Evolutionary conservation across 2,329 filamentous ascomycete genomes (phyloP).

Genomic region (Aureobasidium vineae): DNA sequence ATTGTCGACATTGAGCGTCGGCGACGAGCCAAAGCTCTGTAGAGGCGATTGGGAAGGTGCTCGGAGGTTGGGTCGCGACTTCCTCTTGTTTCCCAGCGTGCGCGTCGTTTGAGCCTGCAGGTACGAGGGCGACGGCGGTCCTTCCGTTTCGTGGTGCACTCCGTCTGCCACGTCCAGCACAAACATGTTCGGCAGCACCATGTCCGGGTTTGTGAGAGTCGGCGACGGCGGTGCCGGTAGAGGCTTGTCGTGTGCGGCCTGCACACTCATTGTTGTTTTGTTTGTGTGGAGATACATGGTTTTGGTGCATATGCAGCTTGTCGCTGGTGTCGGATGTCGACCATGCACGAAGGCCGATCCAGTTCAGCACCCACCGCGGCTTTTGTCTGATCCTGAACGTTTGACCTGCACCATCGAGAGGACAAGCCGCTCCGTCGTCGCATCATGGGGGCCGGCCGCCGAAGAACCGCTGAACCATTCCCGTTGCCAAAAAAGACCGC

Average conservation of each 20-base stretch:
- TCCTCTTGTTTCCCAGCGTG: background rate
- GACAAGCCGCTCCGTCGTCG: background rate
- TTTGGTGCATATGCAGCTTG: constrained; percentile 12
- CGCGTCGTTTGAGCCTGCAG: background rate
- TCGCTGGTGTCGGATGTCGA: background rate
- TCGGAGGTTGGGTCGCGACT: constrained; percentile 5
- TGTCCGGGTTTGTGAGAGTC: constrained; percentile 87
- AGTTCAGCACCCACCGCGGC: background rate
- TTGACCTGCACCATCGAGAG: background rate
- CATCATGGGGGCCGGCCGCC: background rate
- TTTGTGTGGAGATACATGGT: constrained; percentile 10
- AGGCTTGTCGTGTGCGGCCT: constrained; percentile 28
- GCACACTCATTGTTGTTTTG: constrained; percentile 19
- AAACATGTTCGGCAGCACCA: constrained; percentile 72
- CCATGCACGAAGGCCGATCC: background rate
- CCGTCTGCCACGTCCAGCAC: constrained; percentile 30
- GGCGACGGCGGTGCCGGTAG: constrained; percentile 61
- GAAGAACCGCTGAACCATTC: background rate
- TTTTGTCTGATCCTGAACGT: background rate
- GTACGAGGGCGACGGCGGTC: constrained; percentile 30
- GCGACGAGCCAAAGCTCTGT: constrained; percentile 34
- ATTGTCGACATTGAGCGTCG: constrained; percentile 35
- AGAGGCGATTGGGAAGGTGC: constrained; percentile 25
- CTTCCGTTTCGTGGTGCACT: constrained; percentile 21
- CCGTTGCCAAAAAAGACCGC: background rate